A percentile compares a stretch with the other conserved stretches of the same genome.
Evolutionary conservation across 2,329 filamentous ascomycete species (phyloP).

Genomic region (Knufia petricola): DNA sequence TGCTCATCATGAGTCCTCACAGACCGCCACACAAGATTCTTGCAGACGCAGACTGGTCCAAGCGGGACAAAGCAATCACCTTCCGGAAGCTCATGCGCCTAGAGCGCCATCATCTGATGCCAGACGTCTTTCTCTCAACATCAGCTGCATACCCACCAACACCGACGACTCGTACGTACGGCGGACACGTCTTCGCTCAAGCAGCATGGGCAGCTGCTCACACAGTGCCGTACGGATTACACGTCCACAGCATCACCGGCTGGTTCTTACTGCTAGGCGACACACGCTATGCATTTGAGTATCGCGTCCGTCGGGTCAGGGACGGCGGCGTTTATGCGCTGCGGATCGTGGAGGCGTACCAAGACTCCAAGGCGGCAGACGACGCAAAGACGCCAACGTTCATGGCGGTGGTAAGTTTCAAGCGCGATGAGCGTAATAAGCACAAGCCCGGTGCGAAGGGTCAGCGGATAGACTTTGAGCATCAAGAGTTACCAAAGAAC

Average conservation of each 20-base stretch:
- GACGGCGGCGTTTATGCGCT: slow-evolving; percentile 45
- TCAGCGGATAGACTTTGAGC: slow-evolving; percentile 13
- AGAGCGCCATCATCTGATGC: slow-evolving; percentile 1
- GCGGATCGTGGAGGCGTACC: slow-evolving; percentile 43
- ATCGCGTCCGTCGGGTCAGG: slow-evolving; percentile 41
- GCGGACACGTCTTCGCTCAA: slow-evolving; percentile 50
- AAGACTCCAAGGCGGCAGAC: slow-evolving; percentile 28
- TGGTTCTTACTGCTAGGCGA: slow-evolving; percentile 43
- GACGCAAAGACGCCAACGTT: slow-evolving; percentile 14
- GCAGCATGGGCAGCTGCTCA: slow-evolving; percentile 48
- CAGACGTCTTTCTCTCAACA: slow-evolving; percentile 15
- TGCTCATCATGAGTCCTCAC: background rate
- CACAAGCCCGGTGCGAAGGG: slow-evolving; percentile 4
- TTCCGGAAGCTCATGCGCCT: slow-evolving; percentile 17
- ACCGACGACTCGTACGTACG: slow-evolving; percentile 32
- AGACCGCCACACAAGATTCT: background rate
- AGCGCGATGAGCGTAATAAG: slow-evolving; percentile 14
- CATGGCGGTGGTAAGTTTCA: slow-evolving; percentile 18
- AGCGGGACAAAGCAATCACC: slow-evolving; percentile 15
- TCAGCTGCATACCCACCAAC: slow-evolving; percentile 18
- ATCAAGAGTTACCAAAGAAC: slow-evolving; percentile 21
- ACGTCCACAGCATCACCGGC: slow-evolving; percentile 46
- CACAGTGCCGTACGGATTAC: slow-evolving; percentile 41
- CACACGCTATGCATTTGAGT: slow-evolving; percentile 41
- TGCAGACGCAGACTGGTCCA: slow-evolving; percentile 1